These are phyloP conservation scores for Puccinia hordei DNA, from an alignment of 1,284 basidiomycete genomes.

Conservation along the genomic window DNA sequence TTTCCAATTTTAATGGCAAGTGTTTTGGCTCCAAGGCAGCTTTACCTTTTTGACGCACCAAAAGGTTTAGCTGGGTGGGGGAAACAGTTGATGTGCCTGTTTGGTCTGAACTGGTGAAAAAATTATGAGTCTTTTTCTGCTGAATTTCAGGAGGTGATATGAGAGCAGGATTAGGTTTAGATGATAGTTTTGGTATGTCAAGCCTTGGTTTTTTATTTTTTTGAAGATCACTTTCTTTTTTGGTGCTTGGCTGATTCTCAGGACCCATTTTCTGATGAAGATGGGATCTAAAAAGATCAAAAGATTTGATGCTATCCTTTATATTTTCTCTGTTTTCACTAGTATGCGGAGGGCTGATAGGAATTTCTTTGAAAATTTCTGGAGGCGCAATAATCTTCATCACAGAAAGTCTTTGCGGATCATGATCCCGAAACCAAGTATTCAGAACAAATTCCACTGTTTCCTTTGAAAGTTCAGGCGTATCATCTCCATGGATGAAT, in stretches of 20 bases:
- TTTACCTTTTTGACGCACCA: neutral
- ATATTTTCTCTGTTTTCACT: neutral
- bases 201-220: neutral
- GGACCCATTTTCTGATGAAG: neutral
- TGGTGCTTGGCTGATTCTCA: neutral
- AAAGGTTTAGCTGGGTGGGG: neutral
- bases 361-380: neutral
- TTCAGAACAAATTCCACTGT: neutral
- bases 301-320: neutral
- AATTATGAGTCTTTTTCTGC: neutral
- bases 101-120: neutral
- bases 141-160: neutral
- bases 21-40: neutral
- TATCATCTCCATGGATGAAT: neutral
- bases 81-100: neutral
- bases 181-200: neutral
- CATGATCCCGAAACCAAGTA: neutral
- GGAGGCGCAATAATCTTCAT: neutral
- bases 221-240: neutral
- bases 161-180: neutral
- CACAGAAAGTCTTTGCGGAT: neutral
- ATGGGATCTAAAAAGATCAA: no score
- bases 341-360: neutral
- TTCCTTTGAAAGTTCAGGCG: neutral
- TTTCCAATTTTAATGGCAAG: neutral